Evolutionary conservation across 495 filamentous ascomycete genomes (phyloP).

Genomic region (Talaromyces stipitatus): DNA sequence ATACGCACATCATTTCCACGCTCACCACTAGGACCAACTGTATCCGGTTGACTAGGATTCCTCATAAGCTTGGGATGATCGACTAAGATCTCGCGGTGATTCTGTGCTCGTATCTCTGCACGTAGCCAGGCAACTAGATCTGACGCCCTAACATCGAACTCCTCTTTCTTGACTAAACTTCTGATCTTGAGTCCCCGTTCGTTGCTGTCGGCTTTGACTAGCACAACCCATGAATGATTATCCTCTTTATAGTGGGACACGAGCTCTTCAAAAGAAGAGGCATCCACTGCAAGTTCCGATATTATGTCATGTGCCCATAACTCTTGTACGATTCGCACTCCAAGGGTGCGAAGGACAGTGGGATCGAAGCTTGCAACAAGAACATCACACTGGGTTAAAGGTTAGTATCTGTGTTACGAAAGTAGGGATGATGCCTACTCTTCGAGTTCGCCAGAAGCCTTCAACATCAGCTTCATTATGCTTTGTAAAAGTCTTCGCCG

Average conservation of each 20-base stretch:
- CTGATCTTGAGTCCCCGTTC: constrained; percentile 68
- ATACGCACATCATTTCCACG: constrained; percentile 72
- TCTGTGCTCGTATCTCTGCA: constrained; percentile 72
- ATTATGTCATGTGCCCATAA: constrained; percentile 80
- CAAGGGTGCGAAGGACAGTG: constrained; percentile 61
- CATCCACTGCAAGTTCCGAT: constrained; percentile 80
- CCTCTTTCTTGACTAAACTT: constrained; percentile 68
- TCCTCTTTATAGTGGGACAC: constrained; percentile 59
- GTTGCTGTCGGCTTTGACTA: constrained; percentile 71
- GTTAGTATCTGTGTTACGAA: neutral
- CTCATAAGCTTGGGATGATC: constrained; percentile 32
- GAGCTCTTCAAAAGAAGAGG: constrained; percentile 66
- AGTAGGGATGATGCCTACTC: constrained; percentile 41
- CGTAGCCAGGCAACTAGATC: constrained; percentile 79
- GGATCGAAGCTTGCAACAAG: constrained; percentile 82
- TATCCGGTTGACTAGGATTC: constrained; percentile 33
- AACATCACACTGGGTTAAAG: constrained; percentile 65
- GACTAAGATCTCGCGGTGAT: constrained; percentile 48
- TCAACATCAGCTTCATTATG: constrained; percentile 40
- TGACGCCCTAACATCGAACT: constrained; percentile 65
- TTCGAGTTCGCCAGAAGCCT: constrained; percentile 53
- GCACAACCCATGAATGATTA: constrained; percentile 77
- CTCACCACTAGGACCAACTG: constrained; percentile 27
- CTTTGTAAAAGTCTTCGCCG: constrained; percentile 57
- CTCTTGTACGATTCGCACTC: constrained; percentile 66